These are phyloP conservation scores for Spathaspora gorwiae DNA, from an alignment of 805 yeast genomes.

Conservation along the genomic window DNA sequence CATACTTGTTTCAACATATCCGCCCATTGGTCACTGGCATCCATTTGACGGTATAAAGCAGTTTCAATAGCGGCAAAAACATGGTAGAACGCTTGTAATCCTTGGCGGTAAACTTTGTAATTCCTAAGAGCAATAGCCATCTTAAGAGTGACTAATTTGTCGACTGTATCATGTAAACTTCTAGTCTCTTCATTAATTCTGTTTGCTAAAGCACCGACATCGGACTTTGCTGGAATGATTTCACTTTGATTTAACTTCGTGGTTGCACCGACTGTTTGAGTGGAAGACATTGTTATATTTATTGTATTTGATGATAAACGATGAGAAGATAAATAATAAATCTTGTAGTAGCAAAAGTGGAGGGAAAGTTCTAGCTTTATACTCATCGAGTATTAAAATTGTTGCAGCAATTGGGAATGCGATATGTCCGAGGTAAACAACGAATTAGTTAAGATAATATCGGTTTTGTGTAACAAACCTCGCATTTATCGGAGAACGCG, in stretches of 20 bases:
- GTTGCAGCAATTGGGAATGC: neutral
- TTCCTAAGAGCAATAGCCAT: slow-evolving; percentile 74
- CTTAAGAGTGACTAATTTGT: slow-evolving; percentile 63
- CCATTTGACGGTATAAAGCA: slow-evolving; percentile 43
- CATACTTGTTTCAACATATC: slow-evolving; percentile 55
- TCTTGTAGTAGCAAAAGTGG: too few species aligned
- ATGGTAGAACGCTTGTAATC: slow-evolving; percentile 68
- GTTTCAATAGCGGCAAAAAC: slow-evolving; percentile 63
- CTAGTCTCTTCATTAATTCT: slow-evolving; percentile 71
- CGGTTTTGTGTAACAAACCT: neutral
- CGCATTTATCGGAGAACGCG: slow-evolving; percentile 1
- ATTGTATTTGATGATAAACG: neutral
- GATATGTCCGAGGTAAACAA: slow-evolving; percentile 1
- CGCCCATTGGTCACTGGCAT: slow-evolving; percentile 31
- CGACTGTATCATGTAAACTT: slow-evolving; percentile 60
- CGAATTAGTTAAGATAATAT: neutral
- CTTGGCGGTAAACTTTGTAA: slow-evolving; percentile 74
- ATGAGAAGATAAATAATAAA: neutral
- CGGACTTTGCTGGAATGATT: slow-evolving; percentile 72
- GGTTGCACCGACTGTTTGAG: slow-evolving; percentile 21
- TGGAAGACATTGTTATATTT: slow-evolving; percentile 10
- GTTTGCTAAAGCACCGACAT: slow-evolving; percentile 78
- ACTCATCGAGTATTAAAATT: too few species aligned
- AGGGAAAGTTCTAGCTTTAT: too few species aligned
- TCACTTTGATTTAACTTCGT: slow-evolving; percentile 40